Percentiles rank a stretch among this genome's conserved stretches.
phyloP scores from a whole-genome alignment of 768 basidiomycete species.

The Termitomyces heimii region DNA sequence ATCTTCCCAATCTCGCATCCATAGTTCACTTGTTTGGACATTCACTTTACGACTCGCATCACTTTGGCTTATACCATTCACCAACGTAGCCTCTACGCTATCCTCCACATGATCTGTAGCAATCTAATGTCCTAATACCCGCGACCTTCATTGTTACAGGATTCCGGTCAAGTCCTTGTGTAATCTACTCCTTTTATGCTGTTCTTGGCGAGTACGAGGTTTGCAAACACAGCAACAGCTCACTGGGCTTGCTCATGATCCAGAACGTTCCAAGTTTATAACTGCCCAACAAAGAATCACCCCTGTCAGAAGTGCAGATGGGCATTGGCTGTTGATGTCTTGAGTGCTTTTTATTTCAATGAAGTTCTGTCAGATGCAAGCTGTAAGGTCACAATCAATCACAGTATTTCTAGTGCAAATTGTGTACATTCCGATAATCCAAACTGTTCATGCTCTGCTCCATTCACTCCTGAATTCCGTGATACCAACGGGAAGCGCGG shows the following conservation, averaged over 20 bases:
- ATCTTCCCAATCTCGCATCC: constrained; percentile 15
- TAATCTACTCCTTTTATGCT: constrained; percentile 1
- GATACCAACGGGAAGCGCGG: constrained; percentile 61
- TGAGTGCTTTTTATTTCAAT: too few species aligned
- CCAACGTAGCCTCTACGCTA: constrained; percentile 30
- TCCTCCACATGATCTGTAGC: constrained; percentile 28
- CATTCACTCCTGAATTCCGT: constrained; percentile 62
- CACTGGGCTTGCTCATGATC: neutral
- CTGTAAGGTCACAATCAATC: too few species aligned
- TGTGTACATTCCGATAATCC: neutral
- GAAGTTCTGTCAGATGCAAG: too few species aligned
- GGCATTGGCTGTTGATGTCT: neutral
- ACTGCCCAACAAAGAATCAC: neutral
- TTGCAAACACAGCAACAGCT: neutral
- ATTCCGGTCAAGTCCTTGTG: constrained; percentile 6
- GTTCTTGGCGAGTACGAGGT: neutral
- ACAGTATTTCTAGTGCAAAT: neutral
- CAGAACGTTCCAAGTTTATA: neutral
- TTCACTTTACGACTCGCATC: constrained; percentile 10
- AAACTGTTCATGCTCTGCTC: constrained; percentile 47
- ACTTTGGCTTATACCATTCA: constrained; percentile 19
- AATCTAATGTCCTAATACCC: constrained; percentile 30
- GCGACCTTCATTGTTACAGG: constrained; percentile 22
- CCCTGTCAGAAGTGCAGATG: neutral
- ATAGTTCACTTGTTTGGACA: constrained; percentile 13